phyloP scores from a whole-genome alignment of 2,329 filamentous ascomycete species.

The Xylariomycetidae sp. region DNA sequence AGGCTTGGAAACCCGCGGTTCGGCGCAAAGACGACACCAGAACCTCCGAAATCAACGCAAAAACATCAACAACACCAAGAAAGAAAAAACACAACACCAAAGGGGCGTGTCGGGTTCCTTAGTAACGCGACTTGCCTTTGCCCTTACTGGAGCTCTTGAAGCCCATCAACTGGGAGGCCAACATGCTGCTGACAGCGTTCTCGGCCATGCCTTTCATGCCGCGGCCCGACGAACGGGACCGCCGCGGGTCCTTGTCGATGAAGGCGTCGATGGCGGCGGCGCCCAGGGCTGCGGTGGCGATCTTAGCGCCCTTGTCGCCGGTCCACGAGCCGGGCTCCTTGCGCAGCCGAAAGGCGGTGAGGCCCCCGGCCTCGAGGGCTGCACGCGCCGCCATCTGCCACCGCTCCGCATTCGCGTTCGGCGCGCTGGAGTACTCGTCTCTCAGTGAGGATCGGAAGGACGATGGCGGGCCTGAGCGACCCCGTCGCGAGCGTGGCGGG shows the following conservation, averaged over 20 bases:
- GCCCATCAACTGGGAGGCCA: conserved; percentile 26
- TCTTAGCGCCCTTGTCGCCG: conserved; percentile 41
- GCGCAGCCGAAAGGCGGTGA: conserved; percentile 41
- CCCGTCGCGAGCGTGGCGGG: conserved; percentile 10
- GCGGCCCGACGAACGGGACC: conserved; percentile 10
- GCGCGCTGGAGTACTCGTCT: conserved; percentile 3
- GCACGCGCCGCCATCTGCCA: conserved; percentile 37
- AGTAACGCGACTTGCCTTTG: conserved; percentile 13
- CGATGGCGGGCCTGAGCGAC: conserved; percentile 11
- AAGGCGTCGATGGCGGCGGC: conserved; percentile 44
- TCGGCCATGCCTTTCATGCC: conserved; percentile 27
- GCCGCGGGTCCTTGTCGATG: conserved; percentile 28
- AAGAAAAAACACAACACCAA: no score
- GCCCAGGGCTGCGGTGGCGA: conserved; percentile 42
- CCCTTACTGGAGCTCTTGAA: conserved; percentile 13
- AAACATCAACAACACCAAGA: no score
- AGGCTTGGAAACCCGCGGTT: no score
- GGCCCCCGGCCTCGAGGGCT: conserved; percentile 41
- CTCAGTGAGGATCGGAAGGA: conserved; percentile 2
- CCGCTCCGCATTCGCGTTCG: conserved; percentile 12
- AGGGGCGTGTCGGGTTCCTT: no score
- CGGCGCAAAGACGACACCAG: no score
- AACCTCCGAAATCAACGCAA: no score
- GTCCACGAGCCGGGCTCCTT: conserved; percentile 40
- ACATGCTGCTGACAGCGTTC: conserved; percentile 22